These are phyloP conservation scores for Hippophae rhamnoides DNA, from an alignment of 306 rosid species.

Conservation along the genomic window DNA sequence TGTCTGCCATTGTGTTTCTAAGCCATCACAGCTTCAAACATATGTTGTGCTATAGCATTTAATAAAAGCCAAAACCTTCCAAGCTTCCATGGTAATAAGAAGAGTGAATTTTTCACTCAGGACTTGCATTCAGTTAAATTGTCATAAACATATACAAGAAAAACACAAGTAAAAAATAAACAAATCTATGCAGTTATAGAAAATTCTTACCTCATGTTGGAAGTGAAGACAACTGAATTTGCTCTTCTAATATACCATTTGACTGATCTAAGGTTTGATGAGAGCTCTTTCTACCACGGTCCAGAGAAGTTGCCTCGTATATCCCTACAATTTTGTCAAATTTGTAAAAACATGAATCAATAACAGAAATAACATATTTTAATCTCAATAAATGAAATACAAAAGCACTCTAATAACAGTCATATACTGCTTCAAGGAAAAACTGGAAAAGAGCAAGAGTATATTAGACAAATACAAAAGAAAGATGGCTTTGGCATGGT, in stretches of 20 bases:
- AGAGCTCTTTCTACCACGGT: slow-evolving; percentile 62
- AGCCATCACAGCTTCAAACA: too few species aligned
- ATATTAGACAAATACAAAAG: not conserved
- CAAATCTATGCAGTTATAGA: slow-evolving; percentile 7
- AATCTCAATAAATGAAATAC: not conserved
- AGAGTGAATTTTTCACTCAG: not conserved
- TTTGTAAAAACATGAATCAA: not conserved
- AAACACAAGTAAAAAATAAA: slow-evolving; percentile 10
- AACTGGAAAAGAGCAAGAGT: not conserved
- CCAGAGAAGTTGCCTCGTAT: slow-evolving; percentile 83
- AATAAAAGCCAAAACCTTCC: not conserved
- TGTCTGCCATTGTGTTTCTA: too few species aligned
- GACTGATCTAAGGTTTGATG: slow-evolving; percentile 36
- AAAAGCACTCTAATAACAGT: not conserved
- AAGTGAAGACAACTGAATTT: slow-evolving; percentile 61
- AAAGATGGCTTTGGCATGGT: not conserved
- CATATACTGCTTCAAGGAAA: too few species aligned
- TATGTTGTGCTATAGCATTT: not conserved
- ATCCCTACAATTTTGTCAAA: slow-evolving; percentile 51
- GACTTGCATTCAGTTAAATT: not conserved
- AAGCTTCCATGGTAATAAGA: not conserved
- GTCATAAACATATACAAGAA: too few species aligned
- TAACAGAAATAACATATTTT: slow-evolving; percentile 4
- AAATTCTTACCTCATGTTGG: slow-evolving; percentile 72
- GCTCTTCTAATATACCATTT: slow-evolving; percentile 47